Evolutionary conservation across 495 filamentous ascomycete genomes (phyloP).

Genomic region (Aspergillus heteromorphus): DNA sequence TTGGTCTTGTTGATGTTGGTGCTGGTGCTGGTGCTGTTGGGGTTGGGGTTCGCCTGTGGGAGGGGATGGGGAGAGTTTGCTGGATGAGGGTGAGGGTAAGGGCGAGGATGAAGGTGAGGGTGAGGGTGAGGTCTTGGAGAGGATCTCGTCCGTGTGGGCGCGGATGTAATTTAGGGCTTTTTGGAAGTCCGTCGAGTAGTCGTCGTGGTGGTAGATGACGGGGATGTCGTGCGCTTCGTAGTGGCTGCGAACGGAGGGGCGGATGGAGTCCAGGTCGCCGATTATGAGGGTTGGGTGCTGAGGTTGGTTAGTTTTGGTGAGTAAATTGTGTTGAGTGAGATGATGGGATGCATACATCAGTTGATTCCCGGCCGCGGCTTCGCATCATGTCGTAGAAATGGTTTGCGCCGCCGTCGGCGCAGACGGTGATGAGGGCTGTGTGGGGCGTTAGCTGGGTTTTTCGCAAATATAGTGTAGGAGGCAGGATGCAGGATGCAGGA

Average conservation of each 20-base stretch:
- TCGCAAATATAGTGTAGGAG: not conserved
- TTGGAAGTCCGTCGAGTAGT: slow-evolving; percentile 79
- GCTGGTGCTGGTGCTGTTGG: slow-evolving; percentile 3
- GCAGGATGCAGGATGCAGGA: not conserved
- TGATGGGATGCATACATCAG: slow-evolving; percentile 30
- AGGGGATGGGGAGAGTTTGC: not conserved
- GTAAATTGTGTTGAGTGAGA: not conserved
- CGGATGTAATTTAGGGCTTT: slow-evolving; percentile 67
- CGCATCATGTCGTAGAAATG: slow-evolving; percentile 56
- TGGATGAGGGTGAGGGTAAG: not conserved
- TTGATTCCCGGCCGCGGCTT: slow-evolving; percentile 23
- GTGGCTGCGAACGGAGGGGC: slow-evolving; percentile 48
- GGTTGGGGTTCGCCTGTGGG: too few species aligned
- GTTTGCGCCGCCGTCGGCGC: slow-evolving; percentile 91
- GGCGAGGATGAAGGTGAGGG: slow-evolving; percentile 12
- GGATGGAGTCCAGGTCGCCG: slow-evolving; percentile 86
- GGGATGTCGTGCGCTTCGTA: slow-evolving; percentile 51
- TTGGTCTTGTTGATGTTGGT: slow-evolving; percentile 1
- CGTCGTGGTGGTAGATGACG: slow-evolving; percentile 64
- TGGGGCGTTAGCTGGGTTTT: not conserved
- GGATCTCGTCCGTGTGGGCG: slow-evolving; percentile 22
- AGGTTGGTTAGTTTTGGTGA: slow-evolving; percentile 1
- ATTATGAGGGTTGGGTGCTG: slow-evolving; percentile 64
- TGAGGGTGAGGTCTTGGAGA: too few species aligned
- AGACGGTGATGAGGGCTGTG: slow-evolving; percentile 56